Evolutionary conservation across 352 stramenopile species (phyloP), one percentile per base, ranked within the genome.

Genomic region (Globisporangium nunn): DNA sequence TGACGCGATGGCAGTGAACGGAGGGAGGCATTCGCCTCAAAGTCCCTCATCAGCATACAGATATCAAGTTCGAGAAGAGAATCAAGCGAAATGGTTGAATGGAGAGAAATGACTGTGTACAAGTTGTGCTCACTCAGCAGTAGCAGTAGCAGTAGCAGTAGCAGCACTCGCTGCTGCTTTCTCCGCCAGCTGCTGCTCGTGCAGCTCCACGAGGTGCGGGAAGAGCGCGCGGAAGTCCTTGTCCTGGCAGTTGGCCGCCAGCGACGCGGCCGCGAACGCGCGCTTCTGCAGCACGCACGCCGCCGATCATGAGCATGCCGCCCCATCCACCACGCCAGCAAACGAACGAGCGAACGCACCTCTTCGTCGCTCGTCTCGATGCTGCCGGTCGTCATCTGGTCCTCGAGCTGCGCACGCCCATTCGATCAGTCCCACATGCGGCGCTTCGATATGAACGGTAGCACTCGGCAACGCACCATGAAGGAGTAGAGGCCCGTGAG

Each of bases 401-500:
- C 70, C 49, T 90, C 80, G 15, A 90, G 52, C 80, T 81, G 14
- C 31, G 11, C 7, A 8, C 39, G 8, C 33, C 28, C 35, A 50
- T 23, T 33, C 17, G 15, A 17, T 31, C 7, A 30, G 30, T 14
- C 6, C 47, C 10, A 7, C 8, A 40, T 40, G 10, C 6, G 33
- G 10, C 33, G 10, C 17, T 3, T 23, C 23, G 23, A 23, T 23
- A 23, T 23, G 23, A 17, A 59, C 10, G 14, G 10, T 33, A 3
- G 5, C 31, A 48, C 4, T 0, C 33, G 8, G 33, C 35, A 6
- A 43, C 70, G 62, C 40, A 87, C 79, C 88, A 97, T 96, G 77
- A 98, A 98, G 10, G 88, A 98, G 64, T 97, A 96, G 17, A 98
- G 70, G 2, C 93, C 95, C 35, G 85, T 97, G 54, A 98, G 75